A percentile compares a stretch with the other conserved stretches of the same genome.
Evolutionary conservation across 345 rosid species (phyloP).

Genomic region (Brassica cretica): DNA sequence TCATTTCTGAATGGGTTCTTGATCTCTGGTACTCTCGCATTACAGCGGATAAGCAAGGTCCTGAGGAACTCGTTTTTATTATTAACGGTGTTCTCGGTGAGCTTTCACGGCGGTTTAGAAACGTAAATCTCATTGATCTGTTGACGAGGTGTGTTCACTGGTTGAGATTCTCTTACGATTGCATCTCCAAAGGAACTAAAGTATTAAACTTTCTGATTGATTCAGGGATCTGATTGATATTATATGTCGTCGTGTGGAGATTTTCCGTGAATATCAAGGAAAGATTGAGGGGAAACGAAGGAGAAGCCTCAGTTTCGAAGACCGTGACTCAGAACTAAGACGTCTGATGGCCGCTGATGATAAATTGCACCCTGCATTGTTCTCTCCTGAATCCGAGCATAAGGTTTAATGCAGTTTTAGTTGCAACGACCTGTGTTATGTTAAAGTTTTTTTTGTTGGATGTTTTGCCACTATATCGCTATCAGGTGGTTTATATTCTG

Average conservation of each 20-base stretch:
- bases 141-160: constrained; percentile 64
- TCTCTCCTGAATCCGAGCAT: constrained; percentile 90
- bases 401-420: constrained; percentile 55
- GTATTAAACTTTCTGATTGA: constrained; percentile 44
- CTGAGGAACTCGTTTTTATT: constrained; percentile 78
- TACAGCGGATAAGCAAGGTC: constrained; percentile 87
- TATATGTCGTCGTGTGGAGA: constrained; percentile 74
- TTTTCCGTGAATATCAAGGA: constrained; percentile 71
- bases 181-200: constrained; percentile 39
- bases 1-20: constrained; percentile 87
- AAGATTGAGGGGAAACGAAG: constrained; percentile 63
- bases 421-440: constrained; percentile 12
- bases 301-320: constrained; percentile 52
- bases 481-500: constrained; percentile 22
- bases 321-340: constrained; percentile 65
- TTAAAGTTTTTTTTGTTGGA: not conserved
- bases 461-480: constrained; percentile 2
- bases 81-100: constrained; percentile 82
- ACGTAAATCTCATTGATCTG: constrained; percentile 83
- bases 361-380: constrained; percentile 95
- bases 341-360: constrained; percentile 66
- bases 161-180: constrained; percentile 3
- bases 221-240: constrained; percentile 83
- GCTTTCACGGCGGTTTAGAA: constrained; percentile 71
- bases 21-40: constrained; percentile 93